Evolutionary conservation across 148 eudicot species (phyloP), one percentile per base, ranked within the genome.

Genomic region (Simmondsia chinensis): DNA sequence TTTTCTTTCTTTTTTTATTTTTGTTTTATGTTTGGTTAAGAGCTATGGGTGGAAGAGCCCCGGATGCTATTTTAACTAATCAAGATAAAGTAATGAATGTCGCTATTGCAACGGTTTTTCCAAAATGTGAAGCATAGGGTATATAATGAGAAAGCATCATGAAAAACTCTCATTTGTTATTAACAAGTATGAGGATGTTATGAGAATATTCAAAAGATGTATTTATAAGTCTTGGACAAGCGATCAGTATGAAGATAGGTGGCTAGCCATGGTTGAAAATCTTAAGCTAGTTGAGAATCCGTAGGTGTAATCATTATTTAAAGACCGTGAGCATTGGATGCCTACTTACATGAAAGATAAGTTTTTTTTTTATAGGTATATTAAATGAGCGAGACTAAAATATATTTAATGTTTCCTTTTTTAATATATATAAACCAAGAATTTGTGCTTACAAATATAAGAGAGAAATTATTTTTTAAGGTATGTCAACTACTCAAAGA

Each of bases 111-210:
- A 3, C 11, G 1, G 28, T 41, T 9, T 21, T 41, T 41, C 6
- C 2, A n/a, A 10, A 1, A 21, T 20, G 14, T 8, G 4, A 20
- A 16, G 8, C 27, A 43, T 43, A 24, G 48, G 16, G 49, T 34
- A 44, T 28, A 44, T 44, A 26, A 44, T 44, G 49, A 44, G 33
- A 26, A 44, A 44, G 14, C n/a, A 13, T 6, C 49, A 20, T 14
- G 20, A 27, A 26, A 44, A 44, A 17, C 8, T 44, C 2, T 20
- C 33, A 0, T 34, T 26, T 4, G 20, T 20, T 18, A 41, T 41
- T n/a, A 41, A 41, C n/a, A 41, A 20, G 15, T 28, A 41, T 41
- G 27, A 41, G 2, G 5, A 44, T 23, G 10, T 43, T 10, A 43
- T 22, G 29, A 19, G 29, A 9, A 7, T 7, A 23, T 24, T 43